phyloP scores from a whole-genome alignment of 78 protist species.

The Dictyostelium citrinum region DNA sequence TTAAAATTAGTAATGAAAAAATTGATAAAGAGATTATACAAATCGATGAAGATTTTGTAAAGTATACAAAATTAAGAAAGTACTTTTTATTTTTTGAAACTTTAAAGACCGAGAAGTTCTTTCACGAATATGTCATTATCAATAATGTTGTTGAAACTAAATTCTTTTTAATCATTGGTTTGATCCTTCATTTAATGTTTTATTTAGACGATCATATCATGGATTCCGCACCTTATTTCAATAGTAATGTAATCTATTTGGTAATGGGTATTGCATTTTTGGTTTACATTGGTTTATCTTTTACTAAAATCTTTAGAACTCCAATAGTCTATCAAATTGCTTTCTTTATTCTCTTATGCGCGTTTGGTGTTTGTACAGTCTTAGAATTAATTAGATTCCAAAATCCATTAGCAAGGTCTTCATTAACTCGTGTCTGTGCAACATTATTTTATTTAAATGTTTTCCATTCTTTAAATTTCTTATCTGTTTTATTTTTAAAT shows the following conservation, averaged over 20 bases:
- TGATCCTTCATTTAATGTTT: constrained; percentile 19
- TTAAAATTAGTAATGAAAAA: background rate
- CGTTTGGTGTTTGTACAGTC: constrained; percentile 47
- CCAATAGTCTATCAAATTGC: constrained; percentile 9
- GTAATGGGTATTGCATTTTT: constrained; percentile 29
- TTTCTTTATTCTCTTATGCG: background rate
- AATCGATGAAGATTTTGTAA: constrained; percentile 18
- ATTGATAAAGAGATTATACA: background rate
- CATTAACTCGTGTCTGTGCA: constrained; percentile 37
- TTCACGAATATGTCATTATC: constrained; percentile 31
- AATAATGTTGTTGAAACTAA: constrained; percentile 47
- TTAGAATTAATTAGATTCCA: constrained; percentile 43
- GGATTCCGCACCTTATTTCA: constrained; percentile 2
- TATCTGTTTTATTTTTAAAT: constrained; percentile 28
- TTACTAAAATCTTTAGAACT: background rate
- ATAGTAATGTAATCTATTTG: background rate
- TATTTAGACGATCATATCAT: constrained; percentile 35
- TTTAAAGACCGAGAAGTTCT: constrained; percentile 11
- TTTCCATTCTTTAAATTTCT: constrained; percentile 39
- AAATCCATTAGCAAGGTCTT: constrained; percentile 70
- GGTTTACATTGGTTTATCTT: constrained; percentile 9
- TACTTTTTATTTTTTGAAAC: constrained; percentile 14
- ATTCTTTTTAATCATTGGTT: constrained; percentile 52
- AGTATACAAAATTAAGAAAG: constrained; percentile 13
- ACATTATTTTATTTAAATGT: constrained; percentile 53